Conservation (phyloP, 2,329 filamentous ascomycete genomes). For the Teratosphaeriaceae sp. region DNA sequence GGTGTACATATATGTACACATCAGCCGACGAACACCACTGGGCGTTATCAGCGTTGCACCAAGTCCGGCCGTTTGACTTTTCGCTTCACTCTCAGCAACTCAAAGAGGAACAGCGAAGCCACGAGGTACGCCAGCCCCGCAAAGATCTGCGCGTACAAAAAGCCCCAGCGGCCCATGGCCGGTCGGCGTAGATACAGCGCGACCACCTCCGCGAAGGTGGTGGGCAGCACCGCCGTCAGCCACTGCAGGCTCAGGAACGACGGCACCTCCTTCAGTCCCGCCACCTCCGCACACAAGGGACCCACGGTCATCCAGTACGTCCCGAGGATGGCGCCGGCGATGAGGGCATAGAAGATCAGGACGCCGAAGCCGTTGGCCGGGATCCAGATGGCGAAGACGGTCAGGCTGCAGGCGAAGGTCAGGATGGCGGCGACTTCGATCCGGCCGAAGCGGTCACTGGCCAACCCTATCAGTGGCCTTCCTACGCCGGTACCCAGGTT, state of each 20-base stretch:
- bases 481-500: constrained; percentile 45
- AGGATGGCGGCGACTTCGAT: constrained; percentile 36
- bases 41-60: background rate
- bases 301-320: constrained; percentile 44
- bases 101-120: constrained; percentile 28
- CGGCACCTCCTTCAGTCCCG: constrained; percentile 34
- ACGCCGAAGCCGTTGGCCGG: constrained; percentile 38
- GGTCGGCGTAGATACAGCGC: constrained; percentile 30
- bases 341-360: constrained; percentile 37
- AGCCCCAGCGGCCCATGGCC: constrained; percentile 15
- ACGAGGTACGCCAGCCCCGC: constrained; percentile 31
- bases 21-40: too few species aligned
- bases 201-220: constrained; percentile 33
- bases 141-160: constrained; percentile 35
- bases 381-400: constrained; percentile 42
- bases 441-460: constrained; percentile 40
- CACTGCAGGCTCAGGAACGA: constrained; percentile 35
- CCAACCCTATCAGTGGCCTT: constrained; percentile 39
- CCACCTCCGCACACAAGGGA: constrained; percentile 36
- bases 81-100: constrained; percentile 17
- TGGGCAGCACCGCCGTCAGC: constrained; percentile 31
- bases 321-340: constrained; percentile 40
- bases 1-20: background rate
- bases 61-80: constrained; percentile 2
- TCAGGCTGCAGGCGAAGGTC: constrained; percentile 35